Evolutionary conservation across 1,284 basidiomycete species (phyloP), one percentile per base, ranked within the genome.

Genomic region (Apiotrichum sp.): DNA sequence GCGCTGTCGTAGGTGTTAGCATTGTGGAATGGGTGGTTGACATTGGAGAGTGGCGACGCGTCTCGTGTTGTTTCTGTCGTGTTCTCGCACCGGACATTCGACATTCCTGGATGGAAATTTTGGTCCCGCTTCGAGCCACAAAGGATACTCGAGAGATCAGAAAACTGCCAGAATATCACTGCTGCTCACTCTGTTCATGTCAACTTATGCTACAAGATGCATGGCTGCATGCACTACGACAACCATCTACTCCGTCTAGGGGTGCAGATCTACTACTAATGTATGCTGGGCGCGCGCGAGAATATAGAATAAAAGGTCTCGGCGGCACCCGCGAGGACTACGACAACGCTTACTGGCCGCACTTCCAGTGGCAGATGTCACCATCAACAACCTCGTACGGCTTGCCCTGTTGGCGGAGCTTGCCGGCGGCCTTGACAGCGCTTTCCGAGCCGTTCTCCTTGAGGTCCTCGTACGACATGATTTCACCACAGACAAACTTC

Each of bases 401-500:
- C 77, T 98, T 96, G 60, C 95, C 95, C 74, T 97, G 92, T 74
- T 99, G 95, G 72, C 89, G 82, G 58, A 95, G 83, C 78, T 96
- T 98, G 44, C 96, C 96, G 22, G 88, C 92, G 42, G 93, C 90
- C 78, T 98, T 98, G 72, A 96, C 93, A 10, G 87, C 85, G 4
- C 83, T 65, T 80, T 99, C 96, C 62, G 85, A 87, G 13, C 93
- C 95, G 68, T 93, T 80, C 77, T 97, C 92, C 73, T 88, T 88
- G 62, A 99, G 80, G 73, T 98, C 96, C 0, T 86, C 85, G 69
- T 86, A 97, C 4, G 85, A 72, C 90, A 98, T 97, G 73, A 98
- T 97, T 78, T 98, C 95, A 77, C 95, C 96, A 68, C 95, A 98
- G n/a, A 99, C 89, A 68, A 98, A 98, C 79, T 96, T 96, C 76